Conservation (phyloP, 2,329 filamentous ascomycete genomes). For the Penicillium brasilianum region DNA sequence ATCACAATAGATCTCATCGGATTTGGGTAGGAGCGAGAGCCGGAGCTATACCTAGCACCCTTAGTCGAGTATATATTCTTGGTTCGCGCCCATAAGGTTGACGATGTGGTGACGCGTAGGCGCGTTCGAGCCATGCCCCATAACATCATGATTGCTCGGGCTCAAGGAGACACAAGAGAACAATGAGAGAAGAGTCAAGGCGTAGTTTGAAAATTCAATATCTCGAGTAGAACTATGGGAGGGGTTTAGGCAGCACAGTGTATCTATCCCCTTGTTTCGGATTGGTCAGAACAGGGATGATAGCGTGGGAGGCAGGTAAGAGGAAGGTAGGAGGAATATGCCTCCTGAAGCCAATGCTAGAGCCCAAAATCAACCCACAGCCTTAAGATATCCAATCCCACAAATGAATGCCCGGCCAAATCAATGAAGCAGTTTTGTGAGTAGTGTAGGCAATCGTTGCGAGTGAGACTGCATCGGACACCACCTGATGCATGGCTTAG, state of each 20-base stretch:
- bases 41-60: background rate
- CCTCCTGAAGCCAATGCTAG: too few species aligned
- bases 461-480: background rate
- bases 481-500: background rate
- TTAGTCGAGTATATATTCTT: constrained; percentile 21
- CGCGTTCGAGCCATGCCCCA: constrained; percentile 9
- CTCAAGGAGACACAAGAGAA: background rate
- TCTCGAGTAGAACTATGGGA: background rate
- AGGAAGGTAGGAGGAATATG: background rate
- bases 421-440: background rate
- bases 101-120: constrained; percentile 11
- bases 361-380: background rate
- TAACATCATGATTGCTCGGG: constrained; percentile 2
- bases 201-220: background rate
- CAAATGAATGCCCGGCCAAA: background rate
- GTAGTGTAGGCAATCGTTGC: background rate
- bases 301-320: background rate
- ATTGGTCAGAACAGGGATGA: background rate
- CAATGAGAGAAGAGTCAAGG: background rate
- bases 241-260: background rate
- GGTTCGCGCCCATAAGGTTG: constrained; percentile 9
- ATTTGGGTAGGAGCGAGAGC: constrained; percentile 10
- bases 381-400: background rate
- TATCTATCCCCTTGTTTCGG: background rate
- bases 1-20: constrained; percentile 17